Evolutionary conservation across 108 stramenopile genomes (phyloP), one percentile per base, ranked within the genome.

Genomic region (Nitzschia sp.): DNA sequence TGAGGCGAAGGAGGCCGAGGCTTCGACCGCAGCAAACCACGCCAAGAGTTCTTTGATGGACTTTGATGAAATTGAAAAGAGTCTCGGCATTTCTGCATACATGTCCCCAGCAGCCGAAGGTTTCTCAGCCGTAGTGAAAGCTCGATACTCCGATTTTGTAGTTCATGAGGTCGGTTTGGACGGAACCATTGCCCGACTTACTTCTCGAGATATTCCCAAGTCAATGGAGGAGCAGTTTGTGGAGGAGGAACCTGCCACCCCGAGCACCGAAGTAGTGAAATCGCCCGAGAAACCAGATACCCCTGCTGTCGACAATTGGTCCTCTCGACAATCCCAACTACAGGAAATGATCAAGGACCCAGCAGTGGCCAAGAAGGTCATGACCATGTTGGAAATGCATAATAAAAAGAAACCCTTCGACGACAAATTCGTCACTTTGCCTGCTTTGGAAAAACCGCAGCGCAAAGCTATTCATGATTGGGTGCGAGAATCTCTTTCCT

Each of bases 141-240:
- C 89, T 26, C 67, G 93, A 45, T 95, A 83, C 61, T 87, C 91
- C 2, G 93, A 95, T 66, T 95, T 95, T 63, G 35, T 95, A 30
- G 93, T 95, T 23, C 90, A 91, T 58, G 93, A 95, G 88, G 88
- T 91, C 22, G 86, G 73, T 47, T 25, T 76, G 61, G 82, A 88
- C 74, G 90, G 90, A 13, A 81, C 76, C 19, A 59, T 88, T 30
- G 90, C 90, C 34, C 58, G 73, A n/a, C 77, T 91, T 17, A 80
- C 74, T 16, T 77, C 60, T 29, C 23, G 84, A 19, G 81, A 83
- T 38, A 48, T 72, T 9, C 45, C 21, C 48, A 31, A 53, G 8
- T 33, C 30, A 50, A 33, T 33, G 48, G 50, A 36, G 36, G 62
- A 58, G 15, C 60, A 61, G 35, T n/a, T 47, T 2, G 45, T 25